These are phyloP conservation scores for Gloeopeniophorella convolvens DNA, from an alignment of 768 basidiomycete genomes.

Conservation along the genomic window DNA sequence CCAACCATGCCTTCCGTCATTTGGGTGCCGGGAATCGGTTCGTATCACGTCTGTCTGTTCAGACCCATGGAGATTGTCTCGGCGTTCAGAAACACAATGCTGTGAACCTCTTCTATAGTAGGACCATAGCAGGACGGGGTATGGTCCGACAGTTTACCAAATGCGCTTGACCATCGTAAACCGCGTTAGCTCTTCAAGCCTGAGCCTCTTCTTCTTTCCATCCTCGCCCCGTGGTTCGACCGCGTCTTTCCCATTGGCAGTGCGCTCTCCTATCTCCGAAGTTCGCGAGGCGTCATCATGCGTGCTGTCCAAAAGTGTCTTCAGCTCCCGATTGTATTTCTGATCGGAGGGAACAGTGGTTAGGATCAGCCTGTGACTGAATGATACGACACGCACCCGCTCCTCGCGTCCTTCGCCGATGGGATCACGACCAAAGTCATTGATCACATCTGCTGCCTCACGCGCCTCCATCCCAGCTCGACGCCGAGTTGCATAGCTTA, in stretches of 20 bases:
- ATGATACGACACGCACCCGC: conserved; percentile 40
- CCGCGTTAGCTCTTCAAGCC: conserved; percentile 82
- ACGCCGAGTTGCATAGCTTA: conserved; percentile 75
- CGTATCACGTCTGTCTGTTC: no score
- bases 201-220: conserved; percentile 47
- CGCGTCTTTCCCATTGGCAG: conserved; percentile 17
- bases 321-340: conserved; percentile 80
- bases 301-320: conserved; percentile 58
- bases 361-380: neutral
- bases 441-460: conserved; percentile 65
- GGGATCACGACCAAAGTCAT: conserved; percentile 85
- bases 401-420: conserved; percentile 90
- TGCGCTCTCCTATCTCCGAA: conserved; percentile 66
- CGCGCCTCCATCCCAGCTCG: conserved; percentile 74
- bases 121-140: neutral
- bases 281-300: conserved; percentile 61
- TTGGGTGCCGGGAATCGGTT: no score
- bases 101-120: neutral
- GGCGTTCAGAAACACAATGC: no score
- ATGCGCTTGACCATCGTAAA: conserved; percentile 97
- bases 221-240: conserved; percentile 10
- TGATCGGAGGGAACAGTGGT: conserved; percentile 24
- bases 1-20: no score
- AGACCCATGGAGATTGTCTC: no score
- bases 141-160: no score